Conservation (phyloP, 176 grass and related monocot species). For the Triticum turgidum region DNA sequence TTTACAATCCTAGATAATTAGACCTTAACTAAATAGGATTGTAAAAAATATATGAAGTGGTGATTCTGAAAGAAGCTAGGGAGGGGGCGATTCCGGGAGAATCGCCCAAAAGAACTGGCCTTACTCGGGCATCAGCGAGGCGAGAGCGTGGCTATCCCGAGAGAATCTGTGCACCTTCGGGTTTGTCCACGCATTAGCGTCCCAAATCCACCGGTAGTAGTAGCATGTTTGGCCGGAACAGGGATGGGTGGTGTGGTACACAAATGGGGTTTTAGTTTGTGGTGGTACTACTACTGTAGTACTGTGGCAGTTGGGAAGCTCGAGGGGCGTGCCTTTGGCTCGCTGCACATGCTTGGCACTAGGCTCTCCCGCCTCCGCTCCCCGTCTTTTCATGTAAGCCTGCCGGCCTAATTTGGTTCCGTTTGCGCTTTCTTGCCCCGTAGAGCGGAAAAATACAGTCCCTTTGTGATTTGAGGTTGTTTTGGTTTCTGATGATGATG, state of each 20-base stretch:
- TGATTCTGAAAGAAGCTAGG: too few species aligned
- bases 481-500: too few species aligned
- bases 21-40: too few species aligned
- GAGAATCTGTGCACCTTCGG: conserved; percentile 39
- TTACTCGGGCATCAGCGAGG: neutral
- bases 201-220: conserved; percentile 15
- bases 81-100: too few species aligned
- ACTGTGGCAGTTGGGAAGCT: neutral
- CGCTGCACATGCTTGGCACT: conserved; percentile 16
- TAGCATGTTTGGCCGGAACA: neutral
- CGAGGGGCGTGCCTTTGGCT: conserved; percentile 6
- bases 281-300: too few species aligned
- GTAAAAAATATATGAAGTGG: too few species aligned
- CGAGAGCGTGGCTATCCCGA: conserved; percentile 30
- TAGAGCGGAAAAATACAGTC: too few species aligned
- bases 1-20: too few species aligned
- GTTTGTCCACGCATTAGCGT: conserved; percentile 48
- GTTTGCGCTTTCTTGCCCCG: too few species aligned
- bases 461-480: too few species aligned
- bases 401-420: neutral
- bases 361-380: conserved; percentile 1
- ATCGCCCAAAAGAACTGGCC: too few species aligned
- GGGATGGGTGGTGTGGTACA: neutral
- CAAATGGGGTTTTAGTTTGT: too few species aligned
- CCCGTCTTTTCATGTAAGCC: neutral